phyloP scores from a whole-genome alignment of 2,329 filamentous ascomycete genomes.

The Sordariomycetes sp. region DNA sequence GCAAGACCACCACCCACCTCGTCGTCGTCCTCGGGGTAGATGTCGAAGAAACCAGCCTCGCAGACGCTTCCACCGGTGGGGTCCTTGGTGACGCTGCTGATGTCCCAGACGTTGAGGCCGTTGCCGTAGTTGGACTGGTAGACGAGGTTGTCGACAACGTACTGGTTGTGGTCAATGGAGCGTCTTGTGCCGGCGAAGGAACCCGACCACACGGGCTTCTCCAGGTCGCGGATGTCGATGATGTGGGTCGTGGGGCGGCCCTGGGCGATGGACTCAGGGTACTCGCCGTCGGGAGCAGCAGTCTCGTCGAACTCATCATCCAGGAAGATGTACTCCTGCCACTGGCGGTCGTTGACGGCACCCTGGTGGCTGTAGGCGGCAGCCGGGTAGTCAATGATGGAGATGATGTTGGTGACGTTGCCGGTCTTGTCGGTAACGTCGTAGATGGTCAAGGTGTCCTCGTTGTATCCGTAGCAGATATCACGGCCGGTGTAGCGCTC shows the following conservation, averaged over 20 bases:
- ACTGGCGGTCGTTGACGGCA: slow-evolving; percentile 34
- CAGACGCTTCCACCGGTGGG: slow-evolving; percentile 27
- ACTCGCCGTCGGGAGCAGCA: slow-evolving; percentile 4
- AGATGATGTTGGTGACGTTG: slow-evolving; percentile 32
- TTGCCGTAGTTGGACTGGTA: slow-evolving; percentile 37
- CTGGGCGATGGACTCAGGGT: slow-evolving; percentile 14
- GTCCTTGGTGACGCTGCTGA: slow-evolving; percentile 18
- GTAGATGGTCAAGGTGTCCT: slow-evolving; percentile 36
- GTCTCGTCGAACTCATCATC: slow-evolving; percentile 42
- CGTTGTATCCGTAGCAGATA: slow-evolving; percentile 16
- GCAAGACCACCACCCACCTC: slow-evolving; percentile 22
- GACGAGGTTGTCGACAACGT: slow-evolving; percentile 25
- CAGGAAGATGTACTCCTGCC: slow-evolving; percentile 30
- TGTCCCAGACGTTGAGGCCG: slow-evolving; percentile 25
- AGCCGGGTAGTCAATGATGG: slow-evolving; percentile 43
- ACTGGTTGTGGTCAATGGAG: slow-evolving; percentile 37
- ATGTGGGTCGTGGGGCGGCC: slow-evolving; percentile 38
- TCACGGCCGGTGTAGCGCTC: slow-evolving; percentile 26
- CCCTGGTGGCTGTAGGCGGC: slow-evolving; percentile 48
- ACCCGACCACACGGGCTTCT: slow-evolving; percentile 28
- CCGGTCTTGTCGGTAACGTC: slow-evolving; percentile 37
- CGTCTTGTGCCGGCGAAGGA: slow-evolving; percentile 24
- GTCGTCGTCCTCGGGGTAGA: slow-evolving; percentile 36
- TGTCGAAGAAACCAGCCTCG: slow-evolving; percentile 36
- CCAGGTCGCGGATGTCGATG: slow-evolving; percentile 33